Evolutionary conservation across 2,329 filamentous ascomycete species (phyloP).

Genomic region (Penicillium sp.): DNA sequence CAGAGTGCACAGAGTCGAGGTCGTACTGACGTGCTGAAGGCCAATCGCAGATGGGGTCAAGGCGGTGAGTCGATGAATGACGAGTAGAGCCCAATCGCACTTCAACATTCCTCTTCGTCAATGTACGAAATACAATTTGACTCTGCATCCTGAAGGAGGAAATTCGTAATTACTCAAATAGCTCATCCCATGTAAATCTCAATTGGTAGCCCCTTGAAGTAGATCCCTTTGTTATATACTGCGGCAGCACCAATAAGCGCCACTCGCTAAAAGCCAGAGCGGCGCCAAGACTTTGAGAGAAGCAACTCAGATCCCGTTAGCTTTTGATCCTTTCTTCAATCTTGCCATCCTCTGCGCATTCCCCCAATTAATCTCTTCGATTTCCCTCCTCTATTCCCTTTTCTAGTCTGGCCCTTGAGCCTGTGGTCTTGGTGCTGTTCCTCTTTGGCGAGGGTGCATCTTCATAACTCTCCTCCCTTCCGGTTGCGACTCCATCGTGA

Average conservation of each 20-base stretch:
- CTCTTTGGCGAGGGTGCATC: constrained; percentile 42
- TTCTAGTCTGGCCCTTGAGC: constrained; percentile 32
- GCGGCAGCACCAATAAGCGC: constrained; percentile 25
- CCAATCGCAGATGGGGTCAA: background rate
- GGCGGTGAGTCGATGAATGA: constrained; percentile 28
- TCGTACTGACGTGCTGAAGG: constrained; percentile 12
- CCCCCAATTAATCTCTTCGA: constrained; percentile 23
- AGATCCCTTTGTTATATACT: constrained; percentile 5
- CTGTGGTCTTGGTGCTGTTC: constrained; percentile 39
- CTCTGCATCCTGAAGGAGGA: background rate
- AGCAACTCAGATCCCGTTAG: constrained; percentile 30
- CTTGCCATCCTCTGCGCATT: constrained; percentile 21
- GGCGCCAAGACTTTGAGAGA: constrained; percentile 26
- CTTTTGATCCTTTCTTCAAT: constrained; percentile 29
- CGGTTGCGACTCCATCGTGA: constrained; percentile 27
- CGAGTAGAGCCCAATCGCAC: constrained; percentile 20
- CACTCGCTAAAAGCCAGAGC: constrained; percentile 36
- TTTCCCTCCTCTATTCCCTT: constrained; percentile 19
- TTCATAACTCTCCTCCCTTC: constrained; percentile 31
- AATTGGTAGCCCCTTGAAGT: background rate
- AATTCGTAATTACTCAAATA: background rate
- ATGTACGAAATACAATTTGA: background rate
- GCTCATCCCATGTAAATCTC: background rate
- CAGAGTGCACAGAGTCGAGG: background rate
- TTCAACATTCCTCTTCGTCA: background rate